Conservation (phyloP, 306 rosid species). For the Luffa aegyptiaca region DNA sequence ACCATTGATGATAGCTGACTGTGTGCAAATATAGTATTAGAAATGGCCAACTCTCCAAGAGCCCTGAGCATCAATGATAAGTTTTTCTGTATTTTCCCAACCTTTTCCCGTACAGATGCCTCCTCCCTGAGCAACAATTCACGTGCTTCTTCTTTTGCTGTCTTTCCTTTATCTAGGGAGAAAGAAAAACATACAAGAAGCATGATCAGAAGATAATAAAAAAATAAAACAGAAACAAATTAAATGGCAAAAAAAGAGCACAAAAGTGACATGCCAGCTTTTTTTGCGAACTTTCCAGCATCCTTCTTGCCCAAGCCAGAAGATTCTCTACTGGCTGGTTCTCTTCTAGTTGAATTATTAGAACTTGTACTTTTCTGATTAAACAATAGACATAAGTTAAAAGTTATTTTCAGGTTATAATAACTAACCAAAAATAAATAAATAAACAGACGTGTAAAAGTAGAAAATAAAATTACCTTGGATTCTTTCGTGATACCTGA, state of each 20-base stretch:
- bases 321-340: constrained; percentile 47
- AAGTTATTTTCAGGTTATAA: not conserved
- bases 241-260: constrained; percentile 1
- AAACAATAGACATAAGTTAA: not conserved
- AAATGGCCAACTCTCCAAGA: constrained; percentile 82
- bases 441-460: constrained; percentile 54
- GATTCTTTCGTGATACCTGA: constrained; percentile 68
- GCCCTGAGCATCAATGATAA: constrained; percentile 61
- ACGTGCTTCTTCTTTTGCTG: constrained; percentile 92
- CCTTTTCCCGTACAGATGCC: constrained; percentile 64
- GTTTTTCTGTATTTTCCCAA: constrained; percentile 47
- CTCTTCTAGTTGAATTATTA: constrained; percentile 58
- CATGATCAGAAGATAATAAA: not conserved
- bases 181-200: not conserved
- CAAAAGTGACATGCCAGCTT: constrained; percentile 56
- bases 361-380: constrained; percentile 48
- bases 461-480: constrained; percentile 60
- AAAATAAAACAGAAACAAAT: not conserved
- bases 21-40: constrained; percentile 87
- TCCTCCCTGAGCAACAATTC: constrained; percentile 78
- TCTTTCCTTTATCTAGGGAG: constrained; percentile 68
- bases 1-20: constrained; percentile 87
- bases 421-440: constrained; percentile 22
- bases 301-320: constrained; percentile 62
- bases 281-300: constrained; percentile 52